phyloP scores from a whole-genome alignment of 2,329 filamentous ascomycete species.

The Neofusicoccum parvum region DNA sequence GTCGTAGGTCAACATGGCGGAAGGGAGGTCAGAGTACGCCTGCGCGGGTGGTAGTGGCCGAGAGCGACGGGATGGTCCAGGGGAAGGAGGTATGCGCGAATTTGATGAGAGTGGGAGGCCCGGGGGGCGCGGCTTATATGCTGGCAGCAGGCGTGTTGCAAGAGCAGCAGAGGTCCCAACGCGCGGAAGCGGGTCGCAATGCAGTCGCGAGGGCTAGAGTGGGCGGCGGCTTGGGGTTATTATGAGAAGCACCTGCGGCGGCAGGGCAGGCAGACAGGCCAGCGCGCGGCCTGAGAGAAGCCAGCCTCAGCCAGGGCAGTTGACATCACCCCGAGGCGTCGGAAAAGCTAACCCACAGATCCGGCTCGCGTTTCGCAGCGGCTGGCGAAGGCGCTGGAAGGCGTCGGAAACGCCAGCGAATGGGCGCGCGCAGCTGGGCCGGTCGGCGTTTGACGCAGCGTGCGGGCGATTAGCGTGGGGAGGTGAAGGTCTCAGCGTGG shows the following conservation, averaged over 20 bases:
- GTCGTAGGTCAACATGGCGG: constrained; percentile 26
- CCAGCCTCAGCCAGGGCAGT: constrained; percentile 20
- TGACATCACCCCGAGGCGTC: constrained; percentile 20
- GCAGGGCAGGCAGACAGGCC: constrained; percentile 14
- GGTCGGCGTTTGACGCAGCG: constrained; percentile 23
- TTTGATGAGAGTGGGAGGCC: constrained; percentile 1
- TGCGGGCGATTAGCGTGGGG: constrained; percentile 29
- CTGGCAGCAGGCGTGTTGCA: background rate
- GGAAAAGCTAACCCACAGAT: constrained; percentile 17
- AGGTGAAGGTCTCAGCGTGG: constrained; percentile 27
- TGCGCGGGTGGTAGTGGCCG: background rate
- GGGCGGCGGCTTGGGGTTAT: constrained; percentile 11
- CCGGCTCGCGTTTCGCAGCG: constrained; percentile 7
- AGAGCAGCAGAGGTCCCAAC: background rate
- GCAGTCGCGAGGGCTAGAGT: constrained; percentile 2
- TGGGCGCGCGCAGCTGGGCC: constrained; percentile 16
- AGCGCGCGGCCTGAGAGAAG: constrained; percentile 11
- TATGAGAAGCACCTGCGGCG: constrained; percentile 15
- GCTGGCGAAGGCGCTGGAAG: constrained; percentile 11
- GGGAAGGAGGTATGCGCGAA: background rate
- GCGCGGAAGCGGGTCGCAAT: constrained; percentile 17
- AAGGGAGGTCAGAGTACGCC: background rate
- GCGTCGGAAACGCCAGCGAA: constrained; percentile 12
- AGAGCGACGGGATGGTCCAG: background rate
- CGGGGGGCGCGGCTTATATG: constrained; percentile 8